Evolutionary conservation across 305 asterid genomes (phyloP).

Genomic region (Striga hermonthica): DNA sequence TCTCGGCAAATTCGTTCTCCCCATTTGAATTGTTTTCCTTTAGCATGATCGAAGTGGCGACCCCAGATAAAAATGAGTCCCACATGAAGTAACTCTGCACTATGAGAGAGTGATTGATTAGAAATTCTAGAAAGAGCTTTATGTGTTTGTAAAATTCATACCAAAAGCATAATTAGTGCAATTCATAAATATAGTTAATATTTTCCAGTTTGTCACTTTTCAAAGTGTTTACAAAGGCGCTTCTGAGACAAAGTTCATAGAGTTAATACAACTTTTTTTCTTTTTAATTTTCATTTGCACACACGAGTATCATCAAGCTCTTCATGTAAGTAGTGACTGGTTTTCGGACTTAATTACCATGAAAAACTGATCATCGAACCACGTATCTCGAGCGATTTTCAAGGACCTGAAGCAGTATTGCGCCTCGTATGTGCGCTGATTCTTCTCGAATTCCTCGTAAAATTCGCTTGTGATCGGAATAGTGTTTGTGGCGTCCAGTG

Average conservation of each 20-base stretch:
- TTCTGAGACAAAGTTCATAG: no score
- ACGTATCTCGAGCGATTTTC: conserved; percentile 76
- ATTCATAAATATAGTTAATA: not conserved
- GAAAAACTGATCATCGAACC: conserved; percentile 62
- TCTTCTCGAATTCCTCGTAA: conserved; percentile 58
- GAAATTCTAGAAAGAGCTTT: not conserved
- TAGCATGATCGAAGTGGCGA: conserved; percentile 80
- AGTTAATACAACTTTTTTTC: no score
- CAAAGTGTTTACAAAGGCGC: no score
- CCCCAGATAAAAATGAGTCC: conserved; percentile 81
- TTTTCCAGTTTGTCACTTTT: not conserved
- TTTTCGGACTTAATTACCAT: conserved; percentile 39
- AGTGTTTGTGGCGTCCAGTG: conserved; percentile 91
- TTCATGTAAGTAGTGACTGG: not conserved
- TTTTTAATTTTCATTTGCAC: not conserved
- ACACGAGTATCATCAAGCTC: no score
- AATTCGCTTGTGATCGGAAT: conserved; percentile 59
- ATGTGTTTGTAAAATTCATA: not conserved
- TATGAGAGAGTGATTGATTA: not conserved
- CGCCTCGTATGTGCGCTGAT: conserved; percentile 77
- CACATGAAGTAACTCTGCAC: conserved; percentile 92
- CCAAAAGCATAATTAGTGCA: not conserved
- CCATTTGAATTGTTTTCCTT: conserved; percentile 45
- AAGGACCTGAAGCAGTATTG: conserved; percentile 77
- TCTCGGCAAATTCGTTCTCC: conserved; percentile 76